A percentile compares a stretch with the other conserved stretches of the same genome.
phyloP scores from a whole-genome alignment of 306 rosid species.

The Acacia melanoxylon region DNA sequence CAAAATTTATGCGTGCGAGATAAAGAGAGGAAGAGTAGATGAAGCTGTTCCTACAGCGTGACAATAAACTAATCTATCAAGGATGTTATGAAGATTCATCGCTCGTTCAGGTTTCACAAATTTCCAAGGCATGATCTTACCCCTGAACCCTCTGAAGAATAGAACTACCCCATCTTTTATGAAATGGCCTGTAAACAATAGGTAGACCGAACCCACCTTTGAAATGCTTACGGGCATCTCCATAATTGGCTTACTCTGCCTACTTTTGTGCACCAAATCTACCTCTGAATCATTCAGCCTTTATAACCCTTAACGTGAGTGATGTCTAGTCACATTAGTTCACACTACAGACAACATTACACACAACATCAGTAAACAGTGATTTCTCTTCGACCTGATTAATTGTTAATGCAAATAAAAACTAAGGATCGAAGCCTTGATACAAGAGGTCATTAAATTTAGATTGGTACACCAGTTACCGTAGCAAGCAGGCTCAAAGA shows the following conservation, averaged over 20 bases:
- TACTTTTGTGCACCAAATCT: no score
- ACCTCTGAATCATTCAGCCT: no score
- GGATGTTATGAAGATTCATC: constrained; percentile 4
- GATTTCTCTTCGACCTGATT: neutral
- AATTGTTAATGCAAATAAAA: neutral
- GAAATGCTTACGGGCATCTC: no score
- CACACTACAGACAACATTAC: neutral
- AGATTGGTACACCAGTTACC: neutral
- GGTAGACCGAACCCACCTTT: neutral
- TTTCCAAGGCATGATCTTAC: neutral
- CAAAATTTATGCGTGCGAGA: neutral
- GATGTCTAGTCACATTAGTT: neutral
- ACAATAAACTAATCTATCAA: neutral
- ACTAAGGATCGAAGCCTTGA: neutral
- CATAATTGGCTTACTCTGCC: no score
- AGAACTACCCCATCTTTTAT: neutral
- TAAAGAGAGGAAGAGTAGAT: neutral
- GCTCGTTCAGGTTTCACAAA: neutral
- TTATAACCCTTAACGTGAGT: no score
- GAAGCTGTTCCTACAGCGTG: neutral
- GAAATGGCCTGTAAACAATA: neutral
- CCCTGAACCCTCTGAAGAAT: neutral
- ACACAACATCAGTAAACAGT: neutral
- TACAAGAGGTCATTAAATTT: neutral
- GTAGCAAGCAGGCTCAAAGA: neutral